Percentiles rank a stretch among this genome's conserved stretches.
Conservation (phyloP, 441 rosid species). For the Pelargonium australe region DNA sequence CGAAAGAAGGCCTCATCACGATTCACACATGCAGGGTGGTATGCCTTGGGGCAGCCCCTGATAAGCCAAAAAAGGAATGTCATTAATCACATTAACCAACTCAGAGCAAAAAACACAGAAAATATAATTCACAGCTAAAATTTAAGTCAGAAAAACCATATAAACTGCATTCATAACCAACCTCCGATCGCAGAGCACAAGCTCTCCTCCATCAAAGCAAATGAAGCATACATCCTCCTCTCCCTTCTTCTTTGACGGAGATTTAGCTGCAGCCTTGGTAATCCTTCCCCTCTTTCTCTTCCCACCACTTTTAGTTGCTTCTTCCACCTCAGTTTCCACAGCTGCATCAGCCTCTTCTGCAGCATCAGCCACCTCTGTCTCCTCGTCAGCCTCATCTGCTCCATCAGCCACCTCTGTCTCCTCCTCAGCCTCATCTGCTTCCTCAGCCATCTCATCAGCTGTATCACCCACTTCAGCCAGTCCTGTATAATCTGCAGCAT, state of each 20-base stretch:
- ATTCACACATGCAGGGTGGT: conserved; percentile 92
- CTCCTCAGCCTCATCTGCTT: conserved; percentile 6
- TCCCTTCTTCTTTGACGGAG: conserved; percentile 47
- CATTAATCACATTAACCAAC: conserved; percentile 16
- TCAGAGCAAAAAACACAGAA: background rate
- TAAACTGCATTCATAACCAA: conserved; percentile 17
- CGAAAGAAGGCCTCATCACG: conserved; percentile 82
- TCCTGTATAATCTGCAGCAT: conserved; percentile 19
- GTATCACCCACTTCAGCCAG: conserved; percentile 11
- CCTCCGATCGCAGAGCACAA: conserved; percentile 97
- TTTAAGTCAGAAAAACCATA: background rate
- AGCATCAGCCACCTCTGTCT: background rate
- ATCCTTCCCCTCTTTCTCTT: conserved; percentile 73
- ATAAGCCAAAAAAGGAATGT: conserved; percentile 19
- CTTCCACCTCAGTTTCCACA: conserved; percentile 35
- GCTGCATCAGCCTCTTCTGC: conserved; percentile 10
- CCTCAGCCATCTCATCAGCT: background rate
- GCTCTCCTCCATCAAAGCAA: conserved; percentile 94
- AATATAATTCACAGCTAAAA: too few relatives aligned
- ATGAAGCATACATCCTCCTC: conserved; percentile 98
- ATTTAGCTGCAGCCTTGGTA: conserved; percentile 36
- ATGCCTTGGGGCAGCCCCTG: conserved; percentile 99
- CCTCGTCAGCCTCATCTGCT: background rate
- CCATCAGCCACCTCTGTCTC: conserved; percentile 10
- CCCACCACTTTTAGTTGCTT: conserved; percentile 40